A percentile compares a stretch with the other conserved stretches of the same genome.
phyloP scores from a whole-genome alignment of 192 early-diverging fungal genomes.

The Coemansia sp. region DNA sequence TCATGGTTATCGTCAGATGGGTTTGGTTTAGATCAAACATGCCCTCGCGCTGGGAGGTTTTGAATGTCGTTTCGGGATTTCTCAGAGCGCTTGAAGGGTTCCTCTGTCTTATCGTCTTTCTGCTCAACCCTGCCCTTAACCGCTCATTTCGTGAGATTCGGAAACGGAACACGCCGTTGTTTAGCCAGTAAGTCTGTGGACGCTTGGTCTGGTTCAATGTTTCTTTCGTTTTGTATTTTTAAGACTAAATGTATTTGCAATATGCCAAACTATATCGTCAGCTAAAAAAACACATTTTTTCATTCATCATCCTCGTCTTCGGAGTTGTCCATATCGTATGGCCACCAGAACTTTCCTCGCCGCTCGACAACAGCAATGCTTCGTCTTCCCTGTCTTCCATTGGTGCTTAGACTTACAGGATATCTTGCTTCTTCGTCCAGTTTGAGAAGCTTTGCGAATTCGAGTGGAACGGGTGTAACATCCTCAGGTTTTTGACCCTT shows the following conservation, averaged over 20 bases:
- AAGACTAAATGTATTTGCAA: background rate
- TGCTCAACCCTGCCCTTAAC: constrained; percentile 51
- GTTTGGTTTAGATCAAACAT: constrained; percentile 47
- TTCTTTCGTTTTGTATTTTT: background rate
- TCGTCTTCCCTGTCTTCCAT: constrained; percentile 35
- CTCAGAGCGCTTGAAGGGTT: constrained; percentile 41
- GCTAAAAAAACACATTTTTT: background rate
- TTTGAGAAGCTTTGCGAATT: constrained; percentile 20
- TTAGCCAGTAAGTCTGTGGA: constrained; percentile 13
- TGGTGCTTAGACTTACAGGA: constrained; percentile 17
- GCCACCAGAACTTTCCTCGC: constrained; percentile 43
- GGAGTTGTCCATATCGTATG: constrained; percentile 49
- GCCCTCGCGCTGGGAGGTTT: constrained; percentile 47
- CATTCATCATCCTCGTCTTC: constrained; percentile 21
- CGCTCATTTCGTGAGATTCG: constrained; percentile 49
- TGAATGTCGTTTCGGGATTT: constrained; percentile 46
- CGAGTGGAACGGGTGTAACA: constrained; percentile 7
- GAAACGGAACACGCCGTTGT: constrained; percentile 41
- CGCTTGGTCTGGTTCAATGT: background rate
- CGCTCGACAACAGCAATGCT: constrained; percentile 40
- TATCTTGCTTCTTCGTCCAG: constrained; percentile 8
- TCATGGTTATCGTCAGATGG: constrained; percentile 52
- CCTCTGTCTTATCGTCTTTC: constrained; percentile 47
- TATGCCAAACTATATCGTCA: too few species aligned
- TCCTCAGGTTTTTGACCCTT: background rate